Evolutionary conservation across 495 filamentous ascomycete genomes (phyloP), one percentile per base, ranked within the genome.

Genomic region (Trichoderma erinaceum): DNA sequence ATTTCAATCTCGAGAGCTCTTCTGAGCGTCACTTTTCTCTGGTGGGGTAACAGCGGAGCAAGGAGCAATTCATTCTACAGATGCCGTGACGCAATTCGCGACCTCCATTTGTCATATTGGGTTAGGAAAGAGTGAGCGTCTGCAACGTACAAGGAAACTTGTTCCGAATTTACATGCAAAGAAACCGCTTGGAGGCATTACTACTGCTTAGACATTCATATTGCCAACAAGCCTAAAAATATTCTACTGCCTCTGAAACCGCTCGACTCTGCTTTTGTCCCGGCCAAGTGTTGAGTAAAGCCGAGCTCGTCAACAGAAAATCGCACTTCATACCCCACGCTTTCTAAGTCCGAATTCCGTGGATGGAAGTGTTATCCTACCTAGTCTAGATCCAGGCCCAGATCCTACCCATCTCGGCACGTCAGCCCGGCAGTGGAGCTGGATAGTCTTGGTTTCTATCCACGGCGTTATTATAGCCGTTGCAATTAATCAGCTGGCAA

Each of bases 21-120:
- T 23, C 52, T 61, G 52, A 61, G 52, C 52, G 6, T 11, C 44
- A 11, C 44, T 23, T 29, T 61, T n/a, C n/a, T n/a, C n/a, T n/a
- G 52, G 52, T 61, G 52, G 52, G 52, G 52, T 29, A 27, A 23
- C 52, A 10, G 23, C 52, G 52, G 52, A 29, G 21, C 6, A 61
- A 13, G 13, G 21, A 25, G 3, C 50, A 56, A 21, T 56, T 61
- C 1, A 29, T 12, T 61, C 0, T 61, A 29, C 8, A 27, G 4
- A 7, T 10, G 50, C 25, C 52, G 52, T 61, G 52, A 61, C 52
- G 52, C 52, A 61, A 61, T 61, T 27, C 25, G 25, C 52, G 52
- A 61, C 23, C 52, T 61, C 52, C 52, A 29, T 61, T 4, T 4
- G 11, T 29, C 25, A 52, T 18, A 52, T 18, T 21, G 23, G 3